Percentiles rank a stretch among this genome's conserved stretches.
Conservation (phyloP, 495 filamentous ascomycete species). For the Xylaria longipes region DNA sequence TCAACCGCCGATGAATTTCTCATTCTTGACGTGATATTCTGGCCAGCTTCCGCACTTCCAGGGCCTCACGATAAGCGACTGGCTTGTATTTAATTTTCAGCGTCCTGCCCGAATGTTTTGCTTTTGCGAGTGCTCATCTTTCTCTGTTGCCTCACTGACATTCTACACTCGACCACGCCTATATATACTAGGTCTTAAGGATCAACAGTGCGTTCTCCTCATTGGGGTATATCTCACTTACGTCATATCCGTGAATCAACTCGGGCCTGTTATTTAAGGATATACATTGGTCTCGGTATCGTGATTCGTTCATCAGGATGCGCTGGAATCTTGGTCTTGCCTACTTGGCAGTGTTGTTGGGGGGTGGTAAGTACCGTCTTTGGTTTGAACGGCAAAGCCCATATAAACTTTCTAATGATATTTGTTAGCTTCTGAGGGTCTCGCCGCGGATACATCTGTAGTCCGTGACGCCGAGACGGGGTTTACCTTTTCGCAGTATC, state of each 20-base stretch:
- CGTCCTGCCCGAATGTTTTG: conserved; percentile 15
- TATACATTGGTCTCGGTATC: neutral
- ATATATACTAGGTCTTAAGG: neutral
- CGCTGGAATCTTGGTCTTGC: conserved; percentile 35
- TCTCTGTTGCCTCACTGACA: conserved; percentile 14
- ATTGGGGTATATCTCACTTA: neutral
- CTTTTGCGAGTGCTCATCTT: conserved; percentile 27
- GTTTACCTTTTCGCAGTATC: conserved; percentile 54
- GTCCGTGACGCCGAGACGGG: conserved; percentile 56
- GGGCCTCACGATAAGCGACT: conserved; percentile 16
- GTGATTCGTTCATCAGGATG: conserved; percentile 28
- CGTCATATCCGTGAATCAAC: neutral
- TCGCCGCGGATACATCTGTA: conserved; percentile 38
- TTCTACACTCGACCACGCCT: neutral
- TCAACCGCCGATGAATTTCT: conserved; percentile 22
- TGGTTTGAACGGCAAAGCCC: neutral
- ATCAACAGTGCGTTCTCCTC: neutral
- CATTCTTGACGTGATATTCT: conserved; percentile 23
- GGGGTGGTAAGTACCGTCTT: conserved; percentile 31
- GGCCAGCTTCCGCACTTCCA: conserved; percentile 11
- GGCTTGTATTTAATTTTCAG: conserved; percentile 35
- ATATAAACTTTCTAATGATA: neutral
- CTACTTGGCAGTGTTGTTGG: conserved; percentile 33
- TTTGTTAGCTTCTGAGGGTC: conserved; percentile 25
- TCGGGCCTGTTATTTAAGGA: neutral